phyloP scores from a whole-genome alignment of 441 rosid species.

The Syzygium syzygioides region DNA sequence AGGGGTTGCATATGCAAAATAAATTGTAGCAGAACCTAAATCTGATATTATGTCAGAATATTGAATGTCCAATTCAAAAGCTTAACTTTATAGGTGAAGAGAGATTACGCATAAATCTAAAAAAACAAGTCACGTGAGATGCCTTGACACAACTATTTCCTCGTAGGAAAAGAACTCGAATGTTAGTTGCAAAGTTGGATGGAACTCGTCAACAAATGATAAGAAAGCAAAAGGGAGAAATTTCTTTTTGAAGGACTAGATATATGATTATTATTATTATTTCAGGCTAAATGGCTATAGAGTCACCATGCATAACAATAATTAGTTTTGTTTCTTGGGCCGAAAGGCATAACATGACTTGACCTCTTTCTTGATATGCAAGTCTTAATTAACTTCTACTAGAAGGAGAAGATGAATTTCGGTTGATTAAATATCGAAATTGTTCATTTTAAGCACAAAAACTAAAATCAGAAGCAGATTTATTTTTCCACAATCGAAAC shows the following conservation, averaged over 20 bases:
- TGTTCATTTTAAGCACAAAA: neutral
- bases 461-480: too few relatives aligned
- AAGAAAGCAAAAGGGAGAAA: neutral
- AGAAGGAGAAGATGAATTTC: neutral
- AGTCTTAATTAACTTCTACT: neutral
- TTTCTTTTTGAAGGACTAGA: neutral
- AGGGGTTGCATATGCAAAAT: neutral
- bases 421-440: neutral
- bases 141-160: neutral
- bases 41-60: neutral
- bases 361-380: neutral
- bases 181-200: neutral
- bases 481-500: neutral
- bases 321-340: neutral
- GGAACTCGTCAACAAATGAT: neutral
- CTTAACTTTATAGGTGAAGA: neutral
- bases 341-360: neutral
- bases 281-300: neutral
- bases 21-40: fast-evolving
- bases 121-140: fast-evolving
- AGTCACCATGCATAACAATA: neutral
- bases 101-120: fast-evolving
- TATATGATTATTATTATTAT: neutral
- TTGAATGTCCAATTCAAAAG: neutral
- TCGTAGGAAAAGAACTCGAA: neutral